These are phyloP conservation scores for Daldinia eschscholtzii DNA, from an alignment of 2,329 filamentous ascomycete genomes.

Conservation along the genomic window DNA sequence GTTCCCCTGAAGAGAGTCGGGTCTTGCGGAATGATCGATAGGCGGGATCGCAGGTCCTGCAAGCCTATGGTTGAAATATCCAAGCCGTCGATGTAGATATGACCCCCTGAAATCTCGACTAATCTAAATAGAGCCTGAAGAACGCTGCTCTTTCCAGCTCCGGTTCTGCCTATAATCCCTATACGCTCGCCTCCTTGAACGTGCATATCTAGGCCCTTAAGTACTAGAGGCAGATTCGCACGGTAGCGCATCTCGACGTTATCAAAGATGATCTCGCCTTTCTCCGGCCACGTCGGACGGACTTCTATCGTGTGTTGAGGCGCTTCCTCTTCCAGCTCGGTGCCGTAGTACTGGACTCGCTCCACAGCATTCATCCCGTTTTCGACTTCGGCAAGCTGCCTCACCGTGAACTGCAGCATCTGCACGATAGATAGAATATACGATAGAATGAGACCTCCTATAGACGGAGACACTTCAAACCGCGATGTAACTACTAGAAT, in stretches of 20 bases:
- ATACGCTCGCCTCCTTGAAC: conserved; percentile 82
- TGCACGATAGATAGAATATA: conserved; percentile 95
- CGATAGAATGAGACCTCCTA: conserved; percentile 87
- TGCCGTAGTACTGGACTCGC: conserved; percentile 90
- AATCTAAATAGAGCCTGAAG: conserved; percentile 86
- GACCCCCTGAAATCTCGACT: conserved; percentile 72
- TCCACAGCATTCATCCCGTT: conserved; percentile 99
- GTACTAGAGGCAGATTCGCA: conserved; percentile 76
- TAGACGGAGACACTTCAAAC: conserved; percentile 86
- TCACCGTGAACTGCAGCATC: conserved; percentile 95
- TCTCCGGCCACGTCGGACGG: conserved; percentile 83
- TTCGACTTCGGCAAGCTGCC: conserved; percentile 94
- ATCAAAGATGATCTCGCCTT: conserved; percentile 82
- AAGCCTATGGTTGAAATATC: conserved; percentile 81
- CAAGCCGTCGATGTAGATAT: conserved; percentile 74
- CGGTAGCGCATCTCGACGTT: conserved; percentile 85
- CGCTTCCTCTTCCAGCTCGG: conserved; percentile 87
- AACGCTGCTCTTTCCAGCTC: conserved; percentile 85
- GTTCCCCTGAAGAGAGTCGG: conserved; percentile 86
- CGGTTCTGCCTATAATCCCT: conserved; percentile 84
- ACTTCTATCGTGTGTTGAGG: conserved; percentile 82
- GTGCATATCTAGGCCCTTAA: conserved; percentile 78
- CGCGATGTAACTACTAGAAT: conserved; percentile 93
- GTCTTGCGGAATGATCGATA: conserved; percentile 88
- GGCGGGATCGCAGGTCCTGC: conserved; percentile 78